These are phyloP conservation scores for Fusarium sp. DNA, from an alignment of 2,329 filamentous ascomycete genomes.

Conservation along the genomic window DNA sequence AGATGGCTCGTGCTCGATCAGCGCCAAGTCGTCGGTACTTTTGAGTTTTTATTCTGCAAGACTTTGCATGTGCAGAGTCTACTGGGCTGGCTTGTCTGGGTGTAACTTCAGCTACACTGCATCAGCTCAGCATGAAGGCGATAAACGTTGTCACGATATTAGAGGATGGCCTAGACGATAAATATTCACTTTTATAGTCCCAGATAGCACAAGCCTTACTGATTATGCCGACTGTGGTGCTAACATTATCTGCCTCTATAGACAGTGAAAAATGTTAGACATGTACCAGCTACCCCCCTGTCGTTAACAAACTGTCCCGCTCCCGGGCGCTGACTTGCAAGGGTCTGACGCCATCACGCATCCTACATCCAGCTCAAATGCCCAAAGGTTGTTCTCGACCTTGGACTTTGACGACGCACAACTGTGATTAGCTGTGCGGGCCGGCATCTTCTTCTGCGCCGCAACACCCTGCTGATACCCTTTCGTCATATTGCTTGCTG, in stretches of 20 bases:
- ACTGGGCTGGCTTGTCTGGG: neutral
- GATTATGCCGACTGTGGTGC: neutral
- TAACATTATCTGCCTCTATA: neutral
- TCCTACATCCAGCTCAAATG: slow-evolving; percentile 32
- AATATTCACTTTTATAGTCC: neutral
- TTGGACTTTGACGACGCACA: slow-evolving; percentile 38
- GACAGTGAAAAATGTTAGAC: neutral
- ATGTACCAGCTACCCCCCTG: slow-evolving; percentile 34
- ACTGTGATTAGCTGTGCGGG: slow-evolving; percentile 41
- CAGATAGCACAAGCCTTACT: neutral
- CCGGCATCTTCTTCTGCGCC: slow-evolving; percentile 33
- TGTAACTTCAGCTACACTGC: neutral
- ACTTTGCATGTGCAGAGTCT: slow-evolving; percentile 1
- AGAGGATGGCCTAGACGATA: neutral
- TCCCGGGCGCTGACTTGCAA: slow-evolving; percentile 13
- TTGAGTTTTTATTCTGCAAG: slow-evolving; percentile 6
- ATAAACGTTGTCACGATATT: neutral
- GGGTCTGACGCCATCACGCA: slow-evolving; percentile 48
- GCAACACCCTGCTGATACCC: slow-evolving; percentile 32
- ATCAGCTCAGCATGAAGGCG: neutral
- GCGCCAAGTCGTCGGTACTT: slow-evolving; percentile 31
- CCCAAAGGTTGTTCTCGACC: slow-evolving; percentile 30
- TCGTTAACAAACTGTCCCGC: slow-evolving; percentile 29
- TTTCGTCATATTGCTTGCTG: slow-evolving; percentile 36
- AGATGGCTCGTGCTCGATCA: slow-evolving; percentile 39